Evolutionary conservation across 1,284 basidiomycete species (phyloP).

Genomic region (Cutaneotrichosporon dermatis): DNA sequence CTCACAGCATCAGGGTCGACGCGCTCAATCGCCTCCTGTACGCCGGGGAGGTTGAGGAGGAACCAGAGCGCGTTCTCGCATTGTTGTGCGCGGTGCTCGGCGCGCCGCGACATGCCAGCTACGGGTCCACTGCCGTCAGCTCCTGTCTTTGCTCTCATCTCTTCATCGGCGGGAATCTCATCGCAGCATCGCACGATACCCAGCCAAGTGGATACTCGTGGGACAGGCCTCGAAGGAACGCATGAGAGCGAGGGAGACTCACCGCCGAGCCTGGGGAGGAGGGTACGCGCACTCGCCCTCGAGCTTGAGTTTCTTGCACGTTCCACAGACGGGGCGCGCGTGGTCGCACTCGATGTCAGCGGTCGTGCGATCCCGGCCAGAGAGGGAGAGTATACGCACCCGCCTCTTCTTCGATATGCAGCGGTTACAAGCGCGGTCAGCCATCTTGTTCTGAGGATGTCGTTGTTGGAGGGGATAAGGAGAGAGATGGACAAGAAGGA

Average conservation of each 20-base stretch:
- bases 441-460: background rate
- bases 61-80: slow-evolving; percentile 22
- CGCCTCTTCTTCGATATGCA: slow-evolving; percentile 25
- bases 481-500: background rate
- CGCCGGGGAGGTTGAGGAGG: slow-evolving; percentile 17
- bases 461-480: background rate
- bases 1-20: slow-evolving; percentile 3
- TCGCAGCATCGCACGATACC: no score
- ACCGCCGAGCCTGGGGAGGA: slow-evolving; percentile 21
- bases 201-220: no score
- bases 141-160: no score
- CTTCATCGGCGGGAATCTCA: no score
- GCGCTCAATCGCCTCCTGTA: slow-evolving; percentile 8
- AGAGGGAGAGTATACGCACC: slow-evolving; percentile 2
- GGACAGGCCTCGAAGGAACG: no score
- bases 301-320: slow-evolving; percentile 17
- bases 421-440: slow-evolving; percentile 19
- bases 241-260: slow-evolving; percentile 2
- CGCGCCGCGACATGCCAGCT: slow-evolving; percentile 15
- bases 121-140: slow-evolving; percentile 17
- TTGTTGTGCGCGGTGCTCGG: slow-evolving; percentile 20
- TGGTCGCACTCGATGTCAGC: slow-evolving; percentile 23
- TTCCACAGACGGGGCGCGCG: slow-evolving; percentile 17
- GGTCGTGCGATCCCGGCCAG: no score
- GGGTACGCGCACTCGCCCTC: slow-evolving; percentile 22